A percentile compares a stretch with the other conserved stretches of the same genome.
Evolutionary conservation across 2,329 filamentous ascomycete species (phyloP).

Genomic region (Aspergillus thermomutatus): DNA sequence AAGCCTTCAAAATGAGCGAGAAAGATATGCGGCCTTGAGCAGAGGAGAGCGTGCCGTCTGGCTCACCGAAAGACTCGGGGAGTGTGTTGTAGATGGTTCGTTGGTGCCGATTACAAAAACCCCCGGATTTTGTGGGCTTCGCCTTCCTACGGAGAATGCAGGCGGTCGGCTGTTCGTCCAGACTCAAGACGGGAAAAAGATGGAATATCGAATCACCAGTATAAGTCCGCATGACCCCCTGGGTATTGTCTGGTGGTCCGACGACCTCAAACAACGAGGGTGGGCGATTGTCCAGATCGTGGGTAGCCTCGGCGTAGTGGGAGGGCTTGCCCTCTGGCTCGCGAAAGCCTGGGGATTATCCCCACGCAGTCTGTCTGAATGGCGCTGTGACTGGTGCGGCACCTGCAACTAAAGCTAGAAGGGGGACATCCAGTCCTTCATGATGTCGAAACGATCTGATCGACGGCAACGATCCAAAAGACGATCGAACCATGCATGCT

Average conservation of each 20-base stretch:
- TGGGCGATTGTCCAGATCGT: constrained; percentile 70
- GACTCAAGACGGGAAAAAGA: constrained; percentile 20
- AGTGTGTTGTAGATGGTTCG: constrained; percentile 65
- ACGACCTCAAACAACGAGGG: constrained; percentile 62
- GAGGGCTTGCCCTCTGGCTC: constrained; percentile 67
- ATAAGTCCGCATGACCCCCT: constrained; percentile 69
- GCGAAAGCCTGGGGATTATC: constrained; percentile 41
- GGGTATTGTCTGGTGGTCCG: constrained; percentile 68
- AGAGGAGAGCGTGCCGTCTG: constrained; percentile 64
- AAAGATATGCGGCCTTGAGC: constrained; percentile 62
- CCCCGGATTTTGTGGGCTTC: constrained; percentile 25
- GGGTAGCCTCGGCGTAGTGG: constrained; percentile 69
- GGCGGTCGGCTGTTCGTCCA: constrained; percentile 22
- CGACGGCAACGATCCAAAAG: neutral
- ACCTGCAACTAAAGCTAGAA: constrained; percentile 8
- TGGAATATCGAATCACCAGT: constrained; percentile 33
- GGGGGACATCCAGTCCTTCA: neutral
- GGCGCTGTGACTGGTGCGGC: constrained; percentile 26
- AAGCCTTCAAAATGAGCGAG: constrained; percentile 70
- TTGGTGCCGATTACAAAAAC: constrained; percentile 52
- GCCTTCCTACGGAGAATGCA: constrained; percentile 22
- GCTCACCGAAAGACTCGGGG: constrained; percentile 64
- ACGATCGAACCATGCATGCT: neutral
- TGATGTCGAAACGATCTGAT: neutral
- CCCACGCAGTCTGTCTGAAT: constrained; percentile 28